These are phyloP conservation scores for Suillus spraguei DNA, from an alignment of 768 basidiomycete species.

Conservation along the genomic window DNA sequence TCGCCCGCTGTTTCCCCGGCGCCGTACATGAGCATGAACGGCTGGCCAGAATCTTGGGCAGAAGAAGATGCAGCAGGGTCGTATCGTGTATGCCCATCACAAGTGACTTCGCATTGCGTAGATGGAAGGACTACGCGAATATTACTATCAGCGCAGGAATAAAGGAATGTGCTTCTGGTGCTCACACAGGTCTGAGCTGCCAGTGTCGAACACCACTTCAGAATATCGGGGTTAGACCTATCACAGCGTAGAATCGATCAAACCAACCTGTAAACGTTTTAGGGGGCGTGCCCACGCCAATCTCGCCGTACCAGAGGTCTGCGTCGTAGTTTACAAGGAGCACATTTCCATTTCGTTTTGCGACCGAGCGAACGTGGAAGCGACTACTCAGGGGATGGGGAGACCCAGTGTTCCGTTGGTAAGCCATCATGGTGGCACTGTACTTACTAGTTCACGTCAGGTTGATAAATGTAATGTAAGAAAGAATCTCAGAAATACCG, in stretches of 20 bases:
- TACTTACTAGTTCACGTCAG: slow-evolving; percentile 39
- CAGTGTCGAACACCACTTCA: slow-evolving; percentile 47
- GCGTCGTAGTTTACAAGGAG: slow-evolving; percentile 33
- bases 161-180: not conserved
- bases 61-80: slow-evolving; percentile 27
- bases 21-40: slow-evolving; percentile 39
- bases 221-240: not conserved
- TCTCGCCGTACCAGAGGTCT: slow-evolving; percentile 6
- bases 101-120: slow-evolving; percentile 23
- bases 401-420: slow-evolving; percentile 43
- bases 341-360: slow-evolving; percentile 24
- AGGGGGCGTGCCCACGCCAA: slow-evolving; percentile 49
- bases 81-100: slow-evolving; percentile 31
- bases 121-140: slow-evolving; percentile 35
- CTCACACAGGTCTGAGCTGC: slow-evolving; percentile 46
- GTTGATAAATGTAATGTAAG: not conserved
- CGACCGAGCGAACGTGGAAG: not conserved
- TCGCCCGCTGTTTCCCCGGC: slow-evolving; percentile 36
- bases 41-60: slow-evolving; percentile 15
- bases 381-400: slow-evolving; percentile 31
- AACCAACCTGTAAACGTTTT: slow-evolving; percentile 37
- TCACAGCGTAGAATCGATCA: not conserved
- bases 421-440: slow-evolving; percentile 41
- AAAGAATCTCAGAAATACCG: not conserved
- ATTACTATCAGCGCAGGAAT: not conserved